Evolutionary conservation across 2,329 filamentous ascomycete genomes (phyloP), one percentile per base, ranked within the genome.

Genomic region (Claviceps pazoutovae): DNA sequence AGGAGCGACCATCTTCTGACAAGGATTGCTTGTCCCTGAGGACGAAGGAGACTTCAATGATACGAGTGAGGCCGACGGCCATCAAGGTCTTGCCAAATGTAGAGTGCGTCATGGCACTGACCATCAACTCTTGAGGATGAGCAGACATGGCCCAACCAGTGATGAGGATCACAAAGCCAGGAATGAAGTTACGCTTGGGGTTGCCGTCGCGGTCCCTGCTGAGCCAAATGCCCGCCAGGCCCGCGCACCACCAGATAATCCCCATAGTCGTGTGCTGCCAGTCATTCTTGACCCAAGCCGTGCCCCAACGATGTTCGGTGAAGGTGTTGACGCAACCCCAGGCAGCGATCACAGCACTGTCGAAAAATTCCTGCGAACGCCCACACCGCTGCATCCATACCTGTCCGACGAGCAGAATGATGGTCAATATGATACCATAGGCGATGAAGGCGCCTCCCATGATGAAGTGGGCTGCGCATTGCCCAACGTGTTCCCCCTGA

Each of bases 261-360:
- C 93, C 93, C 91, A 98, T 97, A n/a, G 86, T 88, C 0, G 93
- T 98, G 67, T 98, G 93, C 67, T 98, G 91, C 71, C 95, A 81
- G 66, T 98, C 93, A 63, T 96, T 97, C 68, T 80, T 82, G 50
- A 86, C 88, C 93, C 93, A 98, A 0, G 80, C 77, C 1, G 75
- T 75, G 51, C 93, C 93, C 93, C 93, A 98, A 50, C 86, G 81
- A 65, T 98, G 93, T 68, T 97, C 93, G 17, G 93, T 98, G 60
- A 98, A 97, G 8, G 93, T 97, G 68, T 97, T 98, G 68, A 98
- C 84, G 64, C 88, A 94, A 37, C 91, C 93, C 93, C 93, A 98
- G 1, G 85, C 83, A 1, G 90, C 87, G 63, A 98, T 97, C 59
- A 96, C 78, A 48, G 84, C 70, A 55, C 86, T 93, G 68, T 98